phyloP scores from a whole-genome alignment of 2,329 filamentous ascomycete species.

The Fusarium sp. region DNA sequence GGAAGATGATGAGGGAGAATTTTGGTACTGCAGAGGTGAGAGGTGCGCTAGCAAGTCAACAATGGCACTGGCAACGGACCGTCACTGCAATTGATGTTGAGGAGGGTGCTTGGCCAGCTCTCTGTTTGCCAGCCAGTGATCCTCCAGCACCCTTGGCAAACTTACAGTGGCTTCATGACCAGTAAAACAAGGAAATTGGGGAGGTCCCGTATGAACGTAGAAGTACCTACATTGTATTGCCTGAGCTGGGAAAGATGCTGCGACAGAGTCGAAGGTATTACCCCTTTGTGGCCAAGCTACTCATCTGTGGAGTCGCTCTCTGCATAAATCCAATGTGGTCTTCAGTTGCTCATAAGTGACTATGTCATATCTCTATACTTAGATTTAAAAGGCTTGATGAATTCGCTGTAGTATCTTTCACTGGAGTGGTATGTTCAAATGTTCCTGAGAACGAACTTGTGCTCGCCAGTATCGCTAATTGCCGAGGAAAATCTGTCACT shows the following conservation, averaged over 20 bases:
- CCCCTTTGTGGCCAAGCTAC: accelerated
- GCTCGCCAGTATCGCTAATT: no score
- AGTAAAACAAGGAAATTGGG: accelerated
- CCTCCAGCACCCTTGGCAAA: not conserved
- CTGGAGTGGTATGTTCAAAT: no score
- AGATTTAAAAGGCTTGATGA: not conserved
- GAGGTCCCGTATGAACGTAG: accelerated
- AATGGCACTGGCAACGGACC: not conserved
- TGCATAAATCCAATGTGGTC: not conserved
- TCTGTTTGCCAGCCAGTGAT: not conserved
- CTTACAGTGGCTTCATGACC: not conserved
- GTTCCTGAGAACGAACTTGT: no score
- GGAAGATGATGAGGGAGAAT: not conserved
- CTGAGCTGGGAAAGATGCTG: no score
- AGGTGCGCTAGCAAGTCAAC: not conserved
- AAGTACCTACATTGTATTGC: not conserved
- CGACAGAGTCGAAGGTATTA: accelerated
- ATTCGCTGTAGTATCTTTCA: not conserved
- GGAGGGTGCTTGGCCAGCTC: not conserved
- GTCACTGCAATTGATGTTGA: not conserved
- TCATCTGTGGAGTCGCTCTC: accelerated
- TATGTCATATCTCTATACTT: not conserved
- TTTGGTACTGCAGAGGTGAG: no score
- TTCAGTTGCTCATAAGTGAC: not conserved
- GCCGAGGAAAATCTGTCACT: no score